Conservation (phyloP, 106 monocot genomes). For the Cymbidium sinense region DNA sequence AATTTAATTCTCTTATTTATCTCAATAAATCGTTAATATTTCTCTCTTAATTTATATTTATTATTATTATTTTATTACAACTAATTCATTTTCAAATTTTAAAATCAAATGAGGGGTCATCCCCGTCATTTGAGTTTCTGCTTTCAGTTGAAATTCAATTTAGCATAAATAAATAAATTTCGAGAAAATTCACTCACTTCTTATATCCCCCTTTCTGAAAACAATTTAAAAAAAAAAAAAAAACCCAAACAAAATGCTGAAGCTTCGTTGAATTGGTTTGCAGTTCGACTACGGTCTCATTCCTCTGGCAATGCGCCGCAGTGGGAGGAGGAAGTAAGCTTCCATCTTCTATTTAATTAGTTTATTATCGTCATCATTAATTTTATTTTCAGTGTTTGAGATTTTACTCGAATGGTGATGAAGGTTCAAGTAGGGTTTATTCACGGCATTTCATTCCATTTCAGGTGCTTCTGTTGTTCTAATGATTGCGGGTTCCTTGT, state of each 20-base stretch:
- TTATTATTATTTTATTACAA: no score
- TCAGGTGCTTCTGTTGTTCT: background rate
- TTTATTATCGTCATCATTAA: no score
- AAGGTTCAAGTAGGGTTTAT: background rate
- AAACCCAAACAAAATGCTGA: background rate
- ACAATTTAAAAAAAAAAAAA: background rate
- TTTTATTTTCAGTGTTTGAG: no score
- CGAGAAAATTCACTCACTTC: background rate
- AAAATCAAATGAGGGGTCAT: no score
- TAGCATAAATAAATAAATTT: no score
- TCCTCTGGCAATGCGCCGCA: background rate
- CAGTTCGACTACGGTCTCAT: background rate
- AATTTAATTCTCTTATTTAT: no score
- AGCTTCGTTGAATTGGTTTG: background rate
- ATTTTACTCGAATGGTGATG: background rate
- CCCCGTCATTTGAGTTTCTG: no score
- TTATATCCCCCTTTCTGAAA: background rate
- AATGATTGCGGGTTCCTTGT: background rate
- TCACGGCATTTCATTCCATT: background rate
- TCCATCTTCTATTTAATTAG: background rate
- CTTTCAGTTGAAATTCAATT: no score
- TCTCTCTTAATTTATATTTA: no score
- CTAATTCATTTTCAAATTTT: no score
- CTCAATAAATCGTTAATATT: no score
- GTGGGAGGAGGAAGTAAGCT: background rate